Percentiles rank a stretch among this genome's conserved stretches.
phyloP scores from a whole-genome alignment of 108 stramenopile genomes.

The Cyclostephanos tholiformis region DNA sequence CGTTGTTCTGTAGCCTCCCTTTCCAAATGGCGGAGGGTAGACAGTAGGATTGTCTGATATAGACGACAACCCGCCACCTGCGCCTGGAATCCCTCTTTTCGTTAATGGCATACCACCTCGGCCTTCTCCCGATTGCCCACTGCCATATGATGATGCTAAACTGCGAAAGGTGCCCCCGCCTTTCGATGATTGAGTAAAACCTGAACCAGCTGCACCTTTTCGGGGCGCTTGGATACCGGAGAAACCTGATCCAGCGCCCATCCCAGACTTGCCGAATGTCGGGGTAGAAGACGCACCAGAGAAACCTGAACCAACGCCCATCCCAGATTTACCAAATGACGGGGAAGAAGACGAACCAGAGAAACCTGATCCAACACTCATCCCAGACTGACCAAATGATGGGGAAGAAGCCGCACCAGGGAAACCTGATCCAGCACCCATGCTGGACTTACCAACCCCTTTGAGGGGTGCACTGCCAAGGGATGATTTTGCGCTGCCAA shows the following conservation, averaged over 20 bases:
- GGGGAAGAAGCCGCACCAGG: background rate
- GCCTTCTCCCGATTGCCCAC: background rate
- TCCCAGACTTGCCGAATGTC: background rate
- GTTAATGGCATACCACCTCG: background rate
- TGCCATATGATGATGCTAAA: background rate
- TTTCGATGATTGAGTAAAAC: background rate
- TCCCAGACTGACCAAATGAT: background rate
- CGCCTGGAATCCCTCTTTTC: background rate
- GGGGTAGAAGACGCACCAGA: background rate
- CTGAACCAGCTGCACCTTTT: slow-evolving; percentile 8
- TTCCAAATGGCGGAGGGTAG: slow-evolving; percentile 1
- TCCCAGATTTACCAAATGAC: background rate
- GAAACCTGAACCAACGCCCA: no score
- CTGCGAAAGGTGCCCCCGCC: background rate
- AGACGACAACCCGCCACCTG: background rate
- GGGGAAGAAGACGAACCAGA: background rate
- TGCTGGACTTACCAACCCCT: slow-evolving; percentile 6
- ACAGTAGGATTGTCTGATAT: background rate
- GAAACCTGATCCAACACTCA: no score
- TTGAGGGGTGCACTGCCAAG: background rate
- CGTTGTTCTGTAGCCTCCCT: background rate
- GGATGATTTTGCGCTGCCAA: slow-evolving; percentile 3
- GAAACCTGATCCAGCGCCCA: no score
- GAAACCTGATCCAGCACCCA: slow-evolving; percentile 7
- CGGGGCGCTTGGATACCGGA: background rate